These are phyloP conservation scores for Cercospora zeae-maydis DNA, from an alignment of 2,329 filamentous ascomycete species.

Conservation along the genomic window DNA sequence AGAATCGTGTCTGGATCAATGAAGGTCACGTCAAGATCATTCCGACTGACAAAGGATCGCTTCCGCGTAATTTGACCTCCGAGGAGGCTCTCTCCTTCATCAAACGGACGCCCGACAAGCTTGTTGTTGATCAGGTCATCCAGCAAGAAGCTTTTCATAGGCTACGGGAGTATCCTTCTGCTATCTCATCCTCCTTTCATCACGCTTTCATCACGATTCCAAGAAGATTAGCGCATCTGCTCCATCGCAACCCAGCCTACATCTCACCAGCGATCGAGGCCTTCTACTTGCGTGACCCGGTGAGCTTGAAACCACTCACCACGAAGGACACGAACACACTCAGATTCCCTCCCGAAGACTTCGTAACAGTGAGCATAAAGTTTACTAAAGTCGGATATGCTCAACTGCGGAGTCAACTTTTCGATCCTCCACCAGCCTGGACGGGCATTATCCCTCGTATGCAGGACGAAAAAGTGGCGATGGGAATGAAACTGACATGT, in stretches of 20 bases:
- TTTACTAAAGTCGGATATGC: slow-evolving; percentile 91
- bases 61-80: slow-evolving; percentile 55
- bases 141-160: slow-evolving; percentile 90
- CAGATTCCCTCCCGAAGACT: slow-evolving; percentile 70
- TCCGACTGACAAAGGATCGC: slow-evolving; percentile 43
- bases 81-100: slow-evolving; percentile 63
- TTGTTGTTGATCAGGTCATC: slow-evolving; percentile 69
- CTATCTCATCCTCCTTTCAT: slow-evolving; percentile 73
- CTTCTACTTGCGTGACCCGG: slow-evolving; percentile 86
- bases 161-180: slow-evolving; percentile 74
- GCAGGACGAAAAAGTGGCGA: slow-evolving; percentile 50
- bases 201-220: slow-evolving; percentile 70
- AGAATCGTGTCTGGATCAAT: slow-evolving; percentile 86
- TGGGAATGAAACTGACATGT: slow-evolving; percentile 85
- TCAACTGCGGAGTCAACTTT: slow-evolving; percentile 82
- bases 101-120: slow-evolving; percentile 50
- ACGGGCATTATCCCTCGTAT: slow-evolving; percentile 42
- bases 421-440: slow-evolving; percentile 61
- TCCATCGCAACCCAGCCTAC: slow-evolving; percentile 70
- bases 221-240: slow-evolving; percentile 72
- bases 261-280: slow-evolving; percentile 82
- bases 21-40: slow-evolving; percentile 72
- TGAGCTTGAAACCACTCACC: slow-evolving; percentile 66
- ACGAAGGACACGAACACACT: slow-evolving; percentile 53
- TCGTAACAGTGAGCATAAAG: slow-evolving; percentile 71